Percentiles rank a stretch among this genome's conserved stretches.
phyloP scores from a whole-genome alignment of 352 stramenopile species.

The Phytopythium chamaehyphon region DNA sequence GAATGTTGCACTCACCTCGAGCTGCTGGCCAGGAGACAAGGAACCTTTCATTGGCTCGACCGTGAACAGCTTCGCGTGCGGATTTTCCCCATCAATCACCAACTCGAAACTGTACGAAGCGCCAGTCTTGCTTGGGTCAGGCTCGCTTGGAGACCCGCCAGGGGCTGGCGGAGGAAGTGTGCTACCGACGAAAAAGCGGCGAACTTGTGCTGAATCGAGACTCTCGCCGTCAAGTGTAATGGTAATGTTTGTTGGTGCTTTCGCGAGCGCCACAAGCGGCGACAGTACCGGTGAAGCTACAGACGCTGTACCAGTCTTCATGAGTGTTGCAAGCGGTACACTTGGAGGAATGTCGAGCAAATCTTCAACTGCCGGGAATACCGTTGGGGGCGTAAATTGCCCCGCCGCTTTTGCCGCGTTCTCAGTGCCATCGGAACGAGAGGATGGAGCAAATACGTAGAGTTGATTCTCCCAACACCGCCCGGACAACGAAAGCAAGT shows the following conservation, averaged over 20 bases:
- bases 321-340: constrained; percentile 28
- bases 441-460: constrained; percentile 48
- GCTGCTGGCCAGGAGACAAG: constrained; percentile 46
- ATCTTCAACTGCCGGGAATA: constrained; percentile 35
- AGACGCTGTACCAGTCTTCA: constrained; percentile 3
- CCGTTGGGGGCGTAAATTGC: constrained; percentile 7
- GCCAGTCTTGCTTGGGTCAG: constrained; percentile 5
- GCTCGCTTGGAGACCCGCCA: not conserved
- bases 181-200: constrained; percentile 40
- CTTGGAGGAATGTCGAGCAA: constrained; percentile 61
- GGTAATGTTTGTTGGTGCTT: constrained; percentile 28
- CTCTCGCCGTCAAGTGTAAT: constrained; percentile 33
- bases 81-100: constrained; percentile 39
- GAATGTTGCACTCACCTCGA: constrained; percentile 56
- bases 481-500: constrained; percentile 47
- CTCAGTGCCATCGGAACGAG: not conserved
- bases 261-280: constrained; percentile 33
- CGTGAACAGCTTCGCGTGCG: constrained; percentile 59
- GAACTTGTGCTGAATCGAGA: not conserved
- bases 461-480: constrained; percentile 80
- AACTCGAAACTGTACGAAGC: constrained; percentile 52
- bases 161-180: constrained; percentile 18
- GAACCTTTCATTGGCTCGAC: constrained; percentile 65
- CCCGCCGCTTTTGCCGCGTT: constrained; percentile 8
- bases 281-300: constrained; percentile 6